A percentile compares a stretch with the other conserved stretches of the same genome.
phyloP scores from a whole-genome alignment of 73 alveolate species.

The Symbiodinium natans region DNA sequence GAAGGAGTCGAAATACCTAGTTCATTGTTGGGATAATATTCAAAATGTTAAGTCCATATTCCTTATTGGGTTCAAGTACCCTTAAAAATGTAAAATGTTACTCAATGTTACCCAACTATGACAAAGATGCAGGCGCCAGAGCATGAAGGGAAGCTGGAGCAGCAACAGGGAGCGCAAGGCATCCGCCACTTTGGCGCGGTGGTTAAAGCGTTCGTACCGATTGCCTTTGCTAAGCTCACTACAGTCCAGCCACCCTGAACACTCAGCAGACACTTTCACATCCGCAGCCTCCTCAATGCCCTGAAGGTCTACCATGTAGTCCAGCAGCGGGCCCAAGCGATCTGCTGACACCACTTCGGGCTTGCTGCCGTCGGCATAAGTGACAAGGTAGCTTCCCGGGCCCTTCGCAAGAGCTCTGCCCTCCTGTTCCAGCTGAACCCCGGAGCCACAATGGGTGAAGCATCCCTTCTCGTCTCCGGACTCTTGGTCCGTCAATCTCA shows the following conservation, averaged over 20 bases:
- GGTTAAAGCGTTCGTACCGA: slow-evolving; percentile 7
- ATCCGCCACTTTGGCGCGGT: background rate
- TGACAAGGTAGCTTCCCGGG: background rate
- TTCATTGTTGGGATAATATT: too few relatives aligned
- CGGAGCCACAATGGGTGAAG: background rate
- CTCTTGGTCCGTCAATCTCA: background rate
- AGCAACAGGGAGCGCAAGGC: slow-evolving; percentile 3
- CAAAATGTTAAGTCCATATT: too few relatives aligned
- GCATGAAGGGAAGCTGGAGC: slow-evolving; percentile 31
- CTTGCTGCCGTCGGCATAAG: background rate
- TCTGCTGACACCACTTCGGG: background rate
- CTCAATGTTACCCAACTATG: too few relatives aligned
- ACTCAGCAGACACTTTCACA: background rate
- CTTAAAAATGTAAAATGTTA: too few relatives aligned
- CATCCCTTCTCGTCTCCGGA: background rate
- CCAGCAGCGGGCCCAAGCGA: background rate
- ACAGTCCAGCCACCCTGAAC: background rate
- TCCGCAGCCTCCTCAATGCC: background rate
- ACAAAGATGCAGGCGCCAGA: slow-evolving; percentile 15
- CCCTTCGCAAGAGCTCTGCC: background rate
- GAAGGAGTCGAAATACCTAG: slow-evolving; percentile 19
- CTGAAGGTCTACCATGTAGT: background rate
- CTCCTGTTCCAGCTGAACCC: background rate
- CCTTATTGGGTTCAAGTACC: too few relatives aligned
- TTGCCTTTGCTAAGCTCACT: background rate